Percentiles rank a stretch among this genome's conserved stretches.
Evolutionary conservation across 176 grass and related monocot genomes (phyloP).

Genomic region (Zizania latifolia): DNA sequence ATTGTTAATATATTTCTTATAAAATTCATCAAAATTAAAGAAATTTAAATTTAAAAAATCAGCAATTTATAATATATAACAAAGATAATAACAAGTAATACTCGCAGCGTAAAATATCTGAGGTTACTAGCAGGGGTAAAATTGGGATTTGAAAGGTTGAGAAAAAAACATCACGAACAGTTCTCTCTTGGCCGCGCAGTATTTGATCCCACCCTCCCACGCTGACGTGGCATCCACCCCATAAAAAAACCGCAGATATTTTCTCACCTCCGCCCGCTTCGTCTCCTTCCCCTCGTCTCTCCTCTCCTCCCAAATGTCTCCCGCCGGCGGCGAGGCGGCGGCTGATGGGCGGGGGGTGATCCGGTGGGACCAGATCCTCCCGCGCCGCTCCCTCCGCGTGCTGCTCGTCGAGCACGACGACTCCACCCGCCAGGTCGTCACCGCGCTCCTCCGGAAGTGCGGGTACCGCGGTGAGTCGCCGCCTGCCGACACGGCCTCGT

Average conservation of each 20-base stretch:
- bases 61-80: too few relatives aligned
- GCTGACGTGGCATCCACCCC: slow-evolving; percentile 33
- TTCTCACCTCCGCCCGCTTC: neutral
- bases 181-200: neutral
- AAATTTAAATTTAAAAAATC: too few relatives aligned
- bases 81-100: too few relatives aligned
- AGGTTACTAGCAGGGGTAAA: too few relatives aligned
- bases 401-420: slow-evolving; percentile 96
- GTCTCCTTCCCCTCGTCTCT: neutral
- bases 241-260: slow-evolving; percentile 39
- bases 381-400: slow-evolving; percentile 64
- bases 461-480: slow-evolving; percentile 86
- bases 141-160: too few relatives aligned
- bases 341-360: slow-evolving; percentile 20
- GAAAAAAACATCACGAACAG: too few relatives aligned
- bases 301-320: slow-evolving; percentile 33
- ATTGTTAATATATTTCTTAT: too few relatives aligned
- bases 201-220: too few relatives aligned
- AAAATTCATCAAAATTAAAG: too few relatives aligned
- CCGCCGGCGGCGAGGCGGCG: slow-evolving; percentile 31
- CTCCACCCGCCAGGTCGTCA: slow-evolving; percentile 88
- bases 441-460: slow-evolving; percentile 94
- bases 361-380: slow-evolving; percentile 82
- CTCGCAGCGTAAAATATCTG: too few relatives aligned
- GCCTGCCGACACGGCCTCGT: too few relatives aligned